A percentile compares a stretch with the other conserved stretches of the same genome.
These are phyloP conservation scores for Paramecium pentaurelia DNA, from an alignment of 73 alveolate species.

Conservation along the genomic window DNA sequence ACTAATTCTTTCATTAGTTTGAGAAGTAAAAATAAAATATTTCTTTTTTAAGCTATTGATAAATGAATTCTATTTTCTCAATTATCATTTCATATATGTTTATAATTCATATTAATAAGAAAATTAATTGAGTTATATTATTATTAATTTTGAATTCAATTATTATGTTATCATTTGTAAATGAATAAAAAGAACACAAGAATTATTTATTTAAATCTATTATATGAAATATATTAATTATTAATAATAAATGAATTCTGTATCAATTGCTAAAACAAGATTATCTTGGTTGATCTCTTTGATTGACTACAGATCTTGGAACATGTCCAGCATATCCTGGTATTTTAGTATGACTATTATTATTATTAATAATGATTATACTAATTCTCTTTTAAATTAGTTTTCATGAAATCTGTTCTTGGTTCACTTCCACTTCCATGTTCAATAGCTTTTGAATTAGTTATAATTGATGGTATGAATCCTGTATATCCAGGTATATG, in stretches of 20 bases:
- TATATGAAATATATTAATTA: neutral
- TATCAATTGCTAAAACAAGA: neutral
- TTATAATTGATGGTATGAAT: conserved; percentile 46
- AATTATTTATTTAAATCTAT: no score
- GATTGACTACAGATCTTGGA: conserved; percentile 51
- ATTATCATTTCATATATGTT: no score
- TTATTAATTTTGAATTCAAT: no score
- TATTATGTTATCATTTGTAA: no score
- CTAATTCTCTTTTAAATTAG: conserved; percentile 58
- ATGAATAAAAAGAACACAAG: neutral
- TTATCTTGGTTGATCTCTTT: conserved; percentile 8
- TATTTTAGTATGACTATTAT: conserved; percentile 51
- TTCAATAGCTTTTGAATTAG: conserved; percentile 51
- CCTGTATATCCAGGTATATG: conserved; percentile 61
- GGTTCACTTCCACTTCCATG: conserved; percentile 53
- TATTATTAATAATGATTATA: neutral
- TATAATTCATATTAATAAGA: neutral
- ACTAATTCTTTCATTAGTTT: conserved; percentile 35
- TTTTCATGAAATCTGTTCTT: conserved; percentile 48
- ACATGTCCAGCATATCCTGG: conserved; percentile 66
- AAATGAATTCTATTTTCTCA: neutral
- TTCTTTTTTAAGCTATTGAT: neutral
- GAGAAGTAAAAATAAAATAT: neutral
- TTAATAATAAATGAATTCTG: neutral
- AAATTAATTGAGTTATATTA: no score